Evolutionary conservation across 139 green algal genomes (phyloP), one percentile per base, ranked within the genome.

Genomic region (Spirogloea muscicola): DNA sequence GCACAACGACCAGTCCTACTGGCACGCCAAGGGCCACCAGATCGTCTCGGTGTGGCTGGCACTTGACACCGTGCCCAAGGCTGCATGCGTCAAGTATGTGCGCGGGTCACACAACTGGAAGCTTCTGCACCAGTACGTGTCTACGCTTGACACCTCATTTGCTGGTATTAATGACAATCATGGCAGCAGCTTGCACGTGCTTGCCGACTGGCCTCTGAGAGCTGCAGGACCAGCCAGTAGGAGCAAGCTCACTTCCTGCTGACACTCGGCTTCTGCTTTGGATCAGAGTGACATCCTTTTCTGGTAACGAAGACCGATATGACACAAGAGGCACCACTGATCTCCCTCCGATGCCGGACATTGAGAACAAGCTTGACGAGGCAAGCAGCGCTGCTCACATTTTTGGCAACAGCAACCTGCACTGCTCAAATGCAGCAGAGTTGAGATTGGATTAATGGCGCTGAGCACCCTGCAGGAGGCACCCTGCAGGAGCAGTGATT

Each of bases 1-100:
- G 61, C 61, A 70, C 61, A 70, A 70, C 61, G 61, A 70, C 61
- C 29, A 64, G 61, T 70, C 61, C 29, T 70, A 70, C 25, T 70
- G 61, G 61, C 61, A 70, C n/a, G 9, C 64, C 18, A 21, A 52
- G 34, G 61, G 61, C 40, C 62, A 55, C 25, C 61, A 70, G 61
- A 70, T 70, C 13, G 34, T 70, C 9, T 70, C 61, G 7, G 21
- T 70, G 61, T 70, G 61, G 61, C 61, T 70, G 21, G 61, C 61
- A 18, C 61, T 70, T 7, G 61, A 70, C 25, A 16, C 29, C 39
- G 61, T 70, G 39, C 29, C 31, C 18, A 55, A 52, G 42, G 9
- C 21, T 13, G n/a, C 61, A 16, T 64, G 29, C 31, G 61, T 70
- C n/a, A 70, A 60, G 61, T 70, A 70, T 55, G 61, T 70, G 31